Percentiles rank a stretch among this genome's conserved stretches.
Evolutionary conservation across 1,284 basidiomycete species (phyloP).

Genomic region (Ustilago bromivora): DNA sequence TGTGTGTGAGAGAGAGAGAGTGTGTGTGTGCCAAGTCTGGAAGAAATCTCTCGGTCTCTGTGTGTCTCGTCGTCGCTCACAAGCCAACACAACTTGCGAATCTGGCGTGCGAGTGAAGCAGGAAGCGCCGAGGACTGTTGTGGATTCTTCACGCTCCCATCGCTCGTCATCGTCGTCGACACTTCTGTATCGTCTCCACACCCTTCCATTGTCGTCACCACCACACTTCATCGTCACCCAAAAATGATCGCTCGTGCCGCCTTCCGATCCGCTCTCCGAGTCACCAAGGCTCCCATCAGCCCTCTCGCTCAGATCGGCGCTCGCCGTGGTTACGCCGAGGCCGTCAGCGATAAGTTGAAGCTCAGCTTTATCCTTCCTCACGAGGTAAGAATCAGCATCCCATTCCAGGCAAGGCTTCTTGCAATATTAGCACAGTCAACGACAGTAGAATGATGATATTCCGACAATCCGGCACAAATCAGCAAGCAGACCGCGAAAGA

Average conservation of each 20-base stretch:
- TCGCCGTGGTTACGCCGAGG: slow-evolving; percentile 68
- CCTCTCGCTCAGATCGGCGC: slow-evolving; percentile 54
- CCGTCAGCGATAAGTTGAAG: slow-evolving; percentile 68
- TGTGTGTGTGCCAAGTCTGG: slow-evolving; percentile 6
- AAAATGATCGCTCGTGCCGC: slow-evolving; percentile 47
- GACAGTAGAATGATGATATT: neutral
- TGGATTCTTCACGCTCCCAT: slow-evolving; percentile 19
- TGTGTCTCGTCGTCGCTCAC: slow-evolving; percentile 1
- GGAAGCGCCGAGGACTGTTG: neutral
- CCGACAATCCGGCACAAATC: neutral
- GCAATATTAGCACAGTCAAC: neutral
- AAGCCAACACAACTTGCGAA: slow-evolving; percentile 3
- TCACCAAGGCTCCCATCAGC: slow-evolving; percentile 30
- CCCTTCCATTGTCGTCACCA: slow-evolving; percentile 9
- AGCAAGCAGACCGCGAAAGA: no score
- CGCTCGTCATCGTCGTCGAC: slow-evolving; percentile 4
- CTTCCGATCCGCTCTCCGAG: slow-evolving; percentile 45
- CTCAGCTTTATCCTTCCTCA: slow-evolving; percentile 65
- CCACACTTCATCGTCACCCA: neutral
- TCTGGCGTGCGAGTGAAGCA: slow-evolving; percentile 38
- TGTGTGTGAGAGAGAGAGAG: neutral
- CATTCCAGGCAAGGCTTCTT: neutral
- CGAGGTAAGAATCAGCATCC: slow-evolving; percentile 39
- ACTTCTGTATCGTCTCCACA: neutral
- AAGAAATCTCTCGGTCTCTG: slow-evolving; percentile 13